Percentiles rank a stretch among this genome's conserved stretches.
These are phyloP conservation scores for Naegleria fowleri DNA, from an alignment of 208 protist genomes.

Conservation along the genomic window DNA sequence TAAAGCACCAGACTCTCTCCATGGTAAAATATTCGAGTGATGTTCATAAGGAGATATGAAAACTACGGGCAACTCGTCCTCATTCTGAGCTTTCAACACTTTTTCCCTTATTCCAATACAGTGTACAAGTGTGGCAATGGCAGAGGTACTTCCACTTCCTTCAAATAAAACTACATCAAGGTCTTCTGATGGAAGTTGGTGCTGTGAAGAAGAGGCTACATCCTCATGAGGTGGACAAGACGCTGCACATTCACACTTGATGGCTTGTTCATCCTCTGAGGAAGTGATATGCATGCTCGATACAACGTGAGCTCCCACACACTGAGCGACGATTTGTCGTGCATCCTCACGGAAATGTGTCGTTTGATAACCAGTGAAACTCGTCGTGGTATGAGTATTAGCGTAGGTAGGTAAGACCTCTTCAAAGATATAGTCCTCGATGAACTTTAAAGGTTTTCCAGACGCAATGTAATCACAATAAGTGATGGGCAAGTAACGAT, in stretches of 20 bases:
- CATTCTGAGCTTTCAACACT: not conserved
- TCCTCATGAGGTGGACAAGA: no score
- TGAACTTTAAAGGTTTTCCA: not conserved
- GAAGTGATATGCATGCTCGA: no score
- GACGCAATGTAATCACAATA: constrained; percentile 15
- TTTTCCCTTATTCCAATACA: not conserved
- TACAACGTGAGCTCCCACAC: not conserved
- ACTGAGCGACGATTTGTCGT: constrained; percentile 43
- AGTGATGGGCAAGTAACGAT: not conserved
- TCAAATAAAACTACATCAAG: constrained; percentile 53
- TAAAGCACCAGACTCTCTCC: constrained; percentile 47
- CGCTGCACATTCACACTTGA: no score
- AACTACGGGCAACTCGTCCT: constrained; percentile 38
- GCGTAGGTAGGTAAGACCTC: constrained; percentile 53
- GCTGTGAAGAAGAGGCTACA: no score
- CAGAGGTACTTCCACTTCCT: constrained; percentile 36
- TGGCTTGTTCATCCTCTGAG: no score
- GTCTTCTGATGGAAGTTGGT: no score
- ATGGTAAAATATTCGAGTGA: constrained; percentile 65
- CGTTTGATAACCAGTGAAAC: constrained; percentile 49
- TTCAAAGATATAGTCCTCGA: not conserved
- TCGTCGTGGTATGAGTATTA: constrained; percentile 61
- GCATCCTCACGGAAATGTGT: constrained; percentile 56
- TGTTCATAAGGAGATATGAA: constrained; percentile 62
- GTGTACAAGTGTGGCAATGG: not conserved